Conservation (phyloP, 441 rosid species). For the Erysimum cheiri region DNA sequence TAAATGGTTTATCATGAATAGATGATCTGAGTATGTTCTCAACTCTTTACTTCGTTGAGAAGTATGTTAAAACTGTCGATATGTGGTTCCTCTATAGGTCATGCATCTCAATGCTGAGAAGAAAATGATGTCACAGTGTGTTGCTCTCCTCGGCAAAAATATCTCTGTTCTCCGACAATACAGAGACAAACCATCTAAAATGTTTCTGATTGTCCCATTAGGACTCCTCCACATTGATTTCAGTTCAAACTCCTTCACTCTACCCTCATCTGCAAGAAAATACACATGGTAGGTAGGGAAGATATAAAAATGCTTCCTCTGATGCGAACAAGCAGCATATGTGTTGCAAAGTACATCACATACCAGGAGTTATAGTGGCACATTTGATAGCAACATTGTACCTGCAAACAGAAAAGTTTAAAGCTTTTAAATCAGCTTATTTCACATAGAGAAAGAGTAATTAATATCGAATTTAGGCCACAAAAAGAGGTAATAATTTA, state of each 20-base stretch:
- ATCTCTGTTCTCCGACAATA: slow-evolving; percentile 36
- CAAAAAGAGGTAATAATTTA: not conserved
- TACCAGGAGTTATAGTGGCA: slow-evolving; percentile 97
- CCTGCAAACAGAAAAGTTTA: slow-evolving; percentile 49
- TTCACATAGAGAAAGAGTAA: no score
- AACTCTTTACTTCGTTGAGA: no score
- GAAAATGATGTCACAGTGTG: slow-evolving; percentile 99
- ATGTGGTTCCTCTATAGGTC: no score
- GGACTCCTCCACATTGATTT: slow-evolving; percentile 97
- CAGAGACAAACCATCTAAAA: slow-evolving; percentile 72
- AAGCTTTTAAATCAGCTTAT: slow-evolving; percentile 18
- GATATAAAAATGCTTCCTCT: slow-evolving; percentile 3
- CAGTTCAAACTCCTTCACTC: slow-evolving; percentile 92
- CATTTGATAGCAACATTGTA: slow-evolving; percentile 97
- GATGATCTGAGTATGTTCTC: no score
- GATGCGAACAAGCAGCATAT: not conserved
- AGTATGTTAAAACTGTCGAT: no score
- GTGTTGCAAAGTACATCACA: slow-evolving; percentile 36
- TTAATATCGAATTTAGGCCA: not conserved
- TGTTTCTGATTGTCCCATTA: slow-evolving; percentile 96
- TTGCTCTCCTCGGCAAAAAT: slow-evolving; percentile 96
- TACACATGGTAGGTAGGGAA: slow-evolving; percentile 9
- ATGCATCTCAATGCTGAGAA: slow-evolving; percentile 99
- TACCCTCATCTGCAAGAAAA: slow-evolving; percentile 76
- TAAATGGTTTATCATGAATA: no score